These are phyloP conservation scores for Coemansia sp. DNA, from an alignment of 192 early-diverging fungal species.

Conservation along the genomic window DNA sequence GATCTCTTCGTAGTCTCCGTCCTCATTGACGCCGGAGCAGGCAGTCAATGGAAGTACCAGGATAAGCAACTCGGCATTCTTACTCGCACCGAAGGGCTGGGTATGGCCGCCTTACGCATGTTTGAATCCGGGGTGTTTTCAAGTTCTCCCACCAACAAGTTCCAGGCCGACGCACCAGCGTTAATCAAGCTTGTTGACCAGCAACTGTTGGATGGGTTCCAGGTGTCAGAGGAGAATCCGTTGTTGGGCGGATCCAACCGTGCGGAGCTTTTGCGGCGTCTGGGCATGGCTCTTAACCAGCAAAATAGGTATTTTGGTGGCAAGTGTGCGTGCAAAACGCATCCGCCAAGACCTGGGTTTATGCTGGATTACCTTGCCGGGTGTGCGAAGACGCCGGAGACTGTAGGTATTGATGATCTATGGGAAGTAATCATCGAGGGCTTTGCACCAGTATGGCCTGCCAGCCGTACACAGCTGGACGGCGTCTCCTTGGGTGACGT, in stretches of 20 bases:
- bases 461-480: conserved; percentile 72
- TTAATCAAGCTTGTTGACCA: conserved; percentile 32
- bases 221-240: conserved; percentile 75
- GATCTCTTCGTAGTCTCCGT: conserved; percentile 90
- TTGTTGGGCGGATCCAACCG: conserved; percentile 81
- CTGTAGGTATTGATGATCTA: conserved; percentile 67
- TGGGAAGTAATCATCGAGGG: conserved; percentile 82
- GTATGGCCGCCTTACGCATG: conserved; percentile 80
- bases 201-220: conserved; percentile 62
- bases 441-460: conserved; percentile 83
- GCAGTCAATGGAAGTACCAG: conserved; percentile 75
- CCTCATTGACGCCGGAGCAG: conserved; percentile 91
- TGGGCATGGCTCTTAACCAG: conserved; percentile 60
- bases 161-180: conserved; percentile 66
- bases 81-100: conserved; percentile 82
- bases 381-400: conserved; percentile 39
- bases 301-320: conserved; percentile 62
- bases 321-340: conserved; percentile 22
- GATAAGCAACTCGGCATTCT: conserved; percentile 54
- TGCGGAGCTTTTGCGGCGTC: conserved; percentile 62
- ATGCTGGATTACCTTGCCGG: conserved; percentile 75
- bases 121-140: conserved; percentile 82
- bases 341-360: conserved; percentile 74
- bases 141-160: conserved; percentile 52
- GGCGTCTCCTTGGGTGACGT: conserved; percentile 86